A percentile compares a stretch with the other conserved stretches of the same genome.
These are phyloP conservation scores for Collybia mongolica DNA, from an alignment of 768 basidiomycete species.

Conservation along the genomic window DNA sequence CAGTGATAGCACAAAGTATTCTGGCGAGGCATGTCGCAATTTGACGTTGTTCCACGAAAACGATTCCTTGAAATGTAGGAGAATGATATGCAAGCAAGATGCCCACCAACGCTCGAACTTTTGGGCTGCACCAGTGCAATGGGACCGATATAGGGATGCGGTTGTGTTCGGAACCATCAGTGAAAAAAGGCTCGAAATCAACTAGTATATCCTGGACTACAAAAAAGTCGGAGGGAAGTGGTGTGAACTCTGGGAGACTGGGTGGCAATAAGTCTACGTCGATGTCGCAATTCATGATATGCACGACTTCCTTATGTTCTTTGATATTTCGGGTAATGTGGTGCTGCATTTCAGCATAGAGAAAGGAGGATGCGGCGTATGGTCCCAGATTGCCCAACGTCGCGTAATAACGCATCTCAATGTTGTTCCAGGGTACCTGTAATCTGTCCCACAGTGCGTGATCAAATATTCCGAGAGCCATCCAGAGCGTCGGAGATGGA, in stretches of 20 bases:
- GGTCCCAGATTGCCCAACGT: conserved; percentile 68
- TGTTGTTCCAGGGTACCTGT: conserved; percentile 54
- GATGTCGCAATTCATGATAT: conserved; percentile 14
- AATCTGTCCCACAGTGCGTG: conserved; percentile 49
- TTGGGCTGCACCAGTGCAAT: conserved; percentile 72
- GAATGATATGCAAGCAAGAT: conserved; percentile 56
- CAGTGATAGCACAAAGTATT: conserved; percentile 59
- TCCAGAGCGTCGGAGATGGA: conserved; percentile 44
- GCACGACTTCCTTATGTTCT: conserved; percentile 14
- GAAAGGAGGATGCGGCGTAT: conserved; percentile 72
- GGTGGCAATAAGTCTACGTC: conserved; percentile 12
- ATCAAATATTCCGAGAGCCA: conserved; percentile 34
- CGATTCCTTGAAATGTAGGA: conserved; percentile 70
- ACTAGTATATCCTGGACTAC: conserved; percentile 36
- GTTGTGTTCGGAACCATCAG: conserved; percentile 27
- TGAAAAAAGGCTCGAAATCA: conserved; percentile 49
- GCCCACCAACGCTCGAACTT: conserved; percentile 62
- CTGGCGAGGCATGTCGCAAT: conserved; percentile 68
- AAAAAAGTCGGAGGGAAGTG: conserved; percentile 35
- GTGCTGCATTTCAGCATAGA: conserved; percentile 58
- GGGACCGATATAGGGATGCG: conserved; percentile 39
- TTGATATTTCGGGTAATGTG: conserved; percentile 40
- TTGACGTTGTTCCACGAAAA: conserved; percentile 87
- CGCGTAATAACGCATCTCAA: conserved; percentile 61
- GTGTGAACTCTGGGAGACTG: conserved; percentile 11